Conservation (phyloP, 73 alveolate genomes). For the Paramecium tetraurelia region DNA sequence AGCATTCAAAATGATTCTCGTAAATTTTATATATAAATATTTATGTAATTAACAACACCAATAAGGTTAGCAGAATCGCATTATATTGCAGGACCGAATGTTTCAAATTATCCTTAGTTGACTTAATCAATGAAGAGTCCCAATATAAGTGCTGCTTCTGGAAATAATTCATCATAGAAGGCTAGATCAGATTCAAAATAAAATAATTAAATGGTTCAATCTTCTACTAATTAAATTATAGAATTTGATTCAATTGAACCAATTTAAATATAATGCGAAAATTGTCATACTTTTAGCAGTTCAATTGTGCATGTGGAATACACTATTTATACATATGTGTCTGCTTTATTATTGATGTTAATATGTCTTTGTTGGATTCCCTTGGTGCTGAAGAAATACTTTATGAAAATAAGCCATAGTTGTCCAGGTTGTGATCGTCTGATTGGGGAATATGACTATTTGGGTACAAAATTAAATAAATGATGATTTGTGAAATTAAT, state of each 20-base stretch:
- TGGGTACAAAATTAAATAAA: neutral
- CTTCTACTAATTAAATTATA: neutral
- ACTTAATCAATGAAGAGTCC: neutral
- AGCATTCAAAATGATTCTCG: neutral
- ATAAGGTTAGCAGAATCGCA: neutral
- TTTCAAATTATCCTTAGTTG: neutral
- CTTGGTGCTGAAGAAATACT: neutral
- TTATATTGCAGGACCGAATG: neutral
- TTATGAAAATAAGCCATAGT: neutral
- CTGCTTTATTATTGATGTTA: neutral
- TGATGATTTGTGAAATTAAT: neutral
- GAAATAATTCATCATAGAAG: neutral
- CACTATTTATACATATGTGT: neutral
- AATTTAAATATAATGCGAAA: neutral
- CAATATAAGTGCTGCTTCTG: neutral
- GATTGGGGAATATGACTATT: slow-evolving; percentile 18
- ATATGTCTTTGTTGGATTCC: slow-evolving; percentile 45
- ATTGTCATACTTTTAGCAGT: slow-evolving; percentile 14
- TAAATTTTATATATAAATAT: neutral
- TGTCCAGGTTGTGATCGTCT: slow-evolving; percentile 34
- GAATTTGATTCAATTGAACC: slow-evolving; percentile 17
- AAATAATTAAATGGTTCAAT: neutral
- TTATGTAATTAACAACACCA: neutral
- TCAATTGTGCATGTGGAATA: neutral
- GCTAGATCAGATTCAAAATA: neutral